Conservation (phyloP, 768 basidiomycete genomes). For the Rhizopogon salebrosus region DNA sequence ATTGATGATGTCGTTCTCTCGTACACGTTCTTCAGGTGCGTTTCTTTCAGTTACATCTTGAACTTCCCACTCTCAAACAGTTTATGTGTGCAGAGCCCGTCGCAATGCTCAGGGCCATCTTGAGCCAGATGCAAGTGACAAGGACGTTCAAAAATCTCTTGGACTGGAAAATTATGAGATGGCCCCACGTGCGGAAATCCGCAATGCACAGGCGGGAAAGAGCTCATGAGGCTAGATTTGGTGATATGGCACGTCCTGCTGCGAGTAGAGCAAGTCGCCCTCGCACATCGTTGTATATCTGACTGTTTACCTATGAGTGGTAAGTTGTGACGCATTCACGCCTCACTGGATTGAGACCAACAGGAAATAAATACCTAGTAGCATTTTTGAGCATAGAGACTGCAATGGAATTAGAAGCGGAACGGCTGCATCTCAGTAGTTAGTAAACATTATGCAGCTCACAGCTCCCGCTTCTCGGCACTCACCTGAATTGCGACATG, state of each 20-base stretch:
- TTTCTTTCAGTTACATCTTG: conserved; percentile 5
- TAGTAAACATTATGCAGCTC: too few relatives aligned
- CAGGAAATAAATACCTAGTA: too few relatives aligned
- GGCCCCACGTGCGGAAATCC: conserved; percentile 27
- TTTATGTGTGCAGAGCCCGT: conserved; percentile 55
- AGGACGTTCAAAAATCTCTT: conserved; percentile 72
- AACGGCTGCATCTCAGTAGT: too few relatives aligned
- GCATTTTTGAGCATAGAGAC: too few relatives aligned
- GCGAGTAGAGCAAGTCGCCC: not conserved
- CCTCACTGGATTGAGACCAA: too few relatives aligned
- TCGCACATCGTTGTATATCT: not conserved
- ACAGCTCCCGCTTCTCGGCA: too few relatives aligned
- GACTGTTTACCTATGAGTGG: not conserved
- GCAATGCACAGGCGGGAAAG: conserved; percentile 11
- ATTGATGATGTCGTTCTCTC: conserved; percentile 90
- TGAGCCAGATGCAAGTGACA: conserved; percentile 85
- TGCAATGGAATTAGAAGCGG: too few relatives aligned
- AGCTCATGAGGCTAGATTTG: not conserved
- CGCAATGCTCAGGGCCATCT: conserved; percentile 81
- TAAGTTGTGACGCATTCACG: too few relatives aligned
- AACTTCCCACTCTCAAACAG: not conserved
- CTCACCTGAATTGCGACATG: too few relatives aligned
- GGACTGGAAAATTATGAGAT: conserved; percentile 67
- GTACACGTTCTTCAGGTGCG: conserved; percentile 96
- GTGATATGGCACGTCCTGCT: not conserved